phyloP scores from a whole-genome alignment of 2,329 filamentous ascomycete species.

The Ploettnerulaceae sp. region DNA sequence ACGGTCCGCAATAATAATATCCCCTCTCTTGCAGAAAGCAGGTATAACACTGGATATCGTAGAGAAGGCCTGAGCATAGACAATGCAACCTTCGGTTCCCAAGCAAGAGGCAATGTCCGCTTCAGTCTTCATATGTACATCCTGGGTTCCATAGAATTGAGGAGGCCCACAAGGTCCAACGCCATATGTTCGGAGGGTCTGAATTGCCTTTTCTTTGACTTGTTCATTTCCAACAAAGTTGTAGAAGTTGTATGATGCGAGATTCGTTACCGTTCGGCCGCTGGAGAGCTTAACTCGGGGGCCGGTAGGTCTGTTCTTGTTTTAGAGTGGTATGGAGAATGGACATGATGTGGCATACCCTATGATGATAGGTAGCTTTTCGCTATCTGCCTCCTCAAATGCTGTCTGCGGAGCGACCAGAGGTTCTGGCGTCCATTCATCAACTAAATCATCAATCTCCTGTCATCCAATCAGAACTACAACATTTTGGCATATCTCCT shows the following conservation, averaged over 20 bases:
- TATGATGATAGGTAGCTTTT: slow-evolving; percentile 80
- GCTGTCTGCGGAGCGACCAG: slow-evolving; percentile 69
- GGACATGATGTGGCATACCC: slow-evolving; percentile 52
- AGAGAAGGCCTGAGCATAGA: slow-evolving; percentile 94
- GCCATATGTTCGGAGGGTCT: slow-evolving; percentile 89
- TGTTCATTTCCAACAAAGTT: slow-evolving; percentile 92
- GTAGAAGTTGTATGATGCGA: slow-evolving; percentile 95
- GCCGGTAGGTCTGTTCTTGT: slow-evolving; percentile 64
- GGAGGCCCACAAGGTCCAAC: slow-evolving; percentile 95
- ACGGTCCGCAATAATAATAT: slow-evolving; percentile 93
- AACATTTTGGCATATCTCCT: background rate
- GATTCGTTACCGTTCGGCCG: slow-evolving; percentile 86
- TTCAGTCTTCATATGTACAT: slow-evolving; percentile 97
- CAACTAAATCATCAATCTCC: slow-evolving; percentile 95
- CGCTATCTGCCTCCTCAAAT: slow-evolving; percentile 75
- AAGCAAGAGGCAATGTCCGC: slow-evolving; percentile 87
- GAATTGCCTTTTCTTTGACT: slow-evolving; percentile 91
- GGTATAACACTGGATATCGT: slow-evolving; percentile 97
- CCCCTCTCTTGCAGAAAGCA: slow-evolving; percentile 92
- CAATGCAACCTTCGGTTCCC: slow-evolving; percentile 82
- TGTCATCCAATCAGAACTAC: slow-evolving; percentile 29
- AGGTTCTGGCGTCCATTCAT: slow-evolving; percentile 94
- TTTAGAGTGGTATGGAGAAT: slow-evolving; percentile 2
- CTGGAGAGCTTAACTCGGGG: slow-evolving; percentile 85
- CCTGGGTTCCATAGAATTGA: slow-evolving; percentile 96